Evolutionary conservation across 345 rosid species (phyloP).

Genomic region (Melaleuca alternifolia): DNA sequence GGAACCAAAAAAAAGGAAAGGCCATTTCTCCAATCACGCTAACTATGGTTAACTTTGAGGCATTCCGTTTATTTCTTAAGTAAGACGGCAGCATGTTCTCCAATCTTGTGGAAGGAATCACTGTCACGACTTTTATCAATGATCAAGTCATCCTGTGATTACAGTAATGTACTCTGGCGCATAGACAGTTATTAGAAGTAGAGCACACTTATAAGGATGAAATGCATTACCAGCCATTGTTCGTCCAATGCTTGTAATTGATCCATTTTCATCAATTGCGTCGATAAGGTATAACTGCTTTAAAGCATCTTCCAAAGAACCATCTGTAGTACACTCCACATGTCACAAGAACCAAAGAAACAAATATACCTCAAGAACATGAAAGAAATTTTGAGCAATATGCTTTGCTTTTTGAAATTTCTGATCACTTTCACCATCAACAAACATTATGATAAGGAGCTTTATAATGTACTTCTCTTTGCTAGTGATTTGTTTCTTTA

Average conservation of each 20-base stretch:
- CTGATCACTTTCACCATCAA: neutral
- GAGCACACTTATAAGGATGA: neutral
- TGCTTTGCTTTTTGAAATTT: neutral
- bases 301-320: slow-evolving; percentile 79
- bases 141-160: neutral
- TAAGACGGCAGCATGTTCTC: neutral
- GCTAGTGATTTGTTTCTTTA: neutral
- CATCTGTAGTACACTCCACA: slow-evolving; percentile 42
- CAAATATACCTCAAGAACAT: neutral
- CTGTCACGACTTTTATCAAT: neutral
- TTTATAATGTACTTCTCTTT: neutral
- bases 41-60: neutral
- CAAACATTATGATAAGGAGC: neutral
- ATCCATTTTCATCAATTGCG: slow-evolving; percentile 83
- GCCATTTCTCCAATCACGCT: neutral
- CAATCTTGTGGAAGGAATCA: neutral
- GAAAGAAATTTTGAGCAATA: neutral
- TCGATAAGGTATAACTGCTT: slow-evolving; percentile 88
- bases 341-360: slow-evolving; percentile 1
- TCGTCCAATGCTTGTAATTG: slow-evolving; percentile 66
- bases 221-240: slow-evolving; percentile 78
- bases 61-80: neutral
- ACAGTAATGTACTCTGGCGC: neutral
- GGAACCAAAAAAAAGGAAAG: neutral
- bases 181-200: neutral